Evolutionary conservation across 1,139 yeast genomes (phyloP).

Genomic region (Torulaspora globosa): DNA sequence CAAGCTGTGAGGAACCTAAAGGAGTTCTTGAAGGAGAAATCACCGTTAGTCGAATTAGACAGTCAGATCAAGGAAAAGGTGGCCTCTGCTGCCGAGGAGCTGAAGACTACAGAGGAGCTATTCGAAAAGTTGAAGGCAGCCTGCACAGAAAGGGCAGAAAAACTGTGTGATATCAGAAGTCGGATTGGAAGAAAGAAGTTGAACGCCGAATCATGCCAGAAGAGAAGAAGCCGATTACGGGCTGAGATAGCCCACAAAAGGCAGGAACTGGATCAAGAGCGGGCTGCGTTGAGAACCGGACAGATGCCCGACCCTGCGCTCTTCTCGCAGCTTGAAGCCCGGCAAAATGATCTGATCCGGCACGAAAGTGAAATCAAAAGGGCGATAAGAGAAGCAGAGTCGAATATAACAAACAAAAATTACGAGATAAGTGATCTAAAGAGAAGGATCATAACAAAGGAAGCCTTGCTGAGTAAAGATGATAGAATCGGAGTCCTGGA

Average conservation of each 20-base stretch:
- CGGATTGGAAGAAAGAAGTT: conserved; percentile 30
- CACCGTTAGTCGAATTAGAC: conserved; percentile 23
- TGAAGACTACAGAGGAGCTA: conserved; percentile 27
- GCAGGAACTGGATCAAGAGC: conserved; percentile 27
- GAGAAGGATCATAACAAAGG: conserved; percentile 19
- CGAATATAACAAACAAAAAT: conserved; percentile 18
- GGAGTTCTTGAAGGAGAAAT: conserved; percentile 22
- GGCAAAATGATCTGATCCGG: conserved; percentile 19
- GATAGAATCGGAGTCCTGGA: conserved; percentile 51
- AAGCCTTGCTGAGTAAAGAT: conserved; percentile 42
- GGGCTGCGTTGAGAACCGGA: conserved; percentile 23
- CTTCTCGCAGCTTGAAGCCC: conserved; percentile 21
- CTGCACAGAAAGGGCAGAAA: conserved; percentile 19
- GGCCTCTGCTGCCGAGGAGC: conserved; percentile 14
- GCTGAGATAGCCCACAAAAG: conserved; percentile 30
- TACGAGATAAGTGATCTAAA: conserved; percentile 22
- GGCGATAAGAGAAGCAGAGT: conserved; percentile 18
- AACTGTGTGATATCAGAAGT: conserved; percentile 23
- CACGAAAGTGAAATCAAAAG: conserved; percentile 17
- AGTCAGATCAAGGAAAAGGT: conserved; percentile 29
- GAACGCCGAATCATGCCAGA: not conserved
- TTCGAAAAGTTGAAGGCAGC: conserved; percentile 26
- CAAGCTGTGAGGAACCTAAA: conserved; percentile 27
- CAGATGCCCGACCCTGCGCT: conserved; percentile 24
- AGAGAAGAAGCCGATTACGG: conserved; percentile 10